These are phyloP conservation scores for Iris macrosiphon DNA, from an alignment of 106 monocot genomes.

Conservation along the genomic window DNA sequence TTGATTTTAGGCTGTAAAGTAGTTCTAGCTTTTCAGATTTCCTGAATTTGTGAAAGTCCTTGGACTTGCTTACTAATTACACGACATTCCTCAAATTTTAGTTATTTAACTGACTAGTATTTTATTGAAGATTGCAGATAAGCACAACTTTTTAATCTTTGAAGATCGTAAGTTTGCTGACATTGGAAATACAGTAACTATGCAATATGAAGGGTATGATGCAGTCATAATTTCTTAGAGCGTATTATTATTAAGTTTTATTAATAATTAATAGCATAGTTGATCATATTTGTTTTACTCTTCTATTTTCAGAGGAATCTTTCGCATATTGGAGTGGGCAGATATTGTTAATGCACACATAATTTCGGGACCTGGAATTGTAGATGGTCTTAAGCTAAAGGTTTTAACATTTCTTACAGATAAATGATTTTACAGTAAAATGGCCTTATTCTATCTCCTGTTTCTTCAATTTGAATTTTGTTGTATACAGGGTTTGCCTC, in stretches of 20 bases:
- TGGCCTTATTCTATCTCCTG: too few relatives aligned
- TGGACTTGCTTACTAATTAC: too few relatives aligned
- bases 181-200: conserved; percentile 96
- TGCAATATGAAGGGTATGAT: conserved; percentile 99
- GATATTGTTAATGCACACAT: conserved; percentile 98
- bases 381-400: conserved; percentile 94
- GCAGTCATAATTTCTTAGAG: too few relatives aligned
- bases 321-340: conserved; percentile 95
- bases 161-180: conserved; percentile 99
- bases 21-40: too few relatives aligned
- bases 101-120: conserved; percentile 2
- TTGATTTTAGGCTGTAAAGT: too few relatives aligned
- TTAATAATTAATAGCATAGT: background rate
- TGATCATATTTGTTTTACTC: background rate
- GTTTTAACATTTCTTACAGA: conserved; percentile 17
- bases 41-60: too few relatives aligned
- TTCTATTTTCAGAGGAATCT: conserved; percentile 65
- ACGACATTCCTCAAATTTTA: too few relatives aligned
- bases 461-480: background rate
- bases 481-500: conserved; percentile 59
- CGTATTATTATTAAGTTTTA: background rate
- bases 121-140: conserved; percentile 84
- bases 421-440: background rate
- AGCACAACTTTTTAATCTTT: conserved; percentile 89
- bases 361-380: conserved; percentile 95